Percentiles rank a stretch among this genome's conserved stretches.
Conservation (phyloP, 1,139 yeast species). For the Geotrichum australiense region DNA sequence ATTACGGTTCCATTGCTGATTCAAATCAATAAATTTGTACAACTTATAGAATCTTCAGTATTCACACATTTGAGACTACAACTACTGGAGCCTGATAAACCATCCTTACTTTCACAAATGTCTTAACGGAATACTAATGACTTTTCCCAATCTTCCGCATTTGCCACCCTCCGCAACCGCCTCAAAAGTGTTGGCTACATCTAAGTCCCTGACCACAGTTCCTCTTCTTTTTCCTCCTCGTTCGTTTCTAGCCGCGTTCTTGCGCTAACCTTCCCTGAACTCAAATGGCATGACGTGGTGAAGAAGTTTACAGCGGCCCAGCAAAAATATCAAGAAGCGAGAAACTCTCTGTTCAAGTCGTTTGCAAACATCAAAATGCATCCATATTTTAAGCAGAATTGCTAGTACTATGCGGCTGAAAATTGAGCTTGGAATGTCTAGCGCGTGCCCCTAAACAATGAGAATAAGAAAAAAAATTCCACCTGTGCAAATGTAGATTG, state of each 20-base stretch:
- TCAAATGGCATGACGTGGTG: slow-evolving; percentile 49
- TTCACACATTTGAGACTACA: slow-evolving; percentile 84
- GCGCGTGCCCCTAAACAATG: too few species aligned
- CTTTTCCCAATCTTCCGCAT: slow-evolving; percentile 91
- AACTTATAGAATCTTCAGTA: slow-evolving; percentile 78
- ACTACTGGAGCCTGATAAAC: slow-evolving; percentile 74
- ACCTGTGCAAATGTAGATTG: too few species aligned
- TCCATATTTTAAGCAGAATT: not conserved
- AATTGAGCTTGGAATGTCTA: too few species aligned
- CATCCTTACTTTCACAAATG: slow-evolving; percentile 81
- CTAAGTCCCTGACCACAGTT: slow-evolving; percentile 25
- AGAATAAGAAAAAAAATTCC: too few species aligned
- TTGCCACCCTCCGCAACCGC: slow-evolving; percentile 69
- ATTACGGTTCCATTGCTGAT: slow-evolving; percentile 63
- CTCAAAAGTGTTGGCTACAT: slow-evolving; percentile 47
- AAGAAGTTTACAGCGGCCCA: slow-evolving; percentile 58
- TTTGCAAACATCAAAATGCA: slow-evolving; percentile 10
- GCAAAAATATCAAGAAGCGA: slow-evolving; percentile 44
- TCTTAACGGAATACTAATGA: slow-evolving; percentile 86
- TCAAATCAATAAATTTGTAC: slow-evolving; percentile 75
- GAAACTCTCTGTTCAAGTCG: slow-evolving; percentile 17
- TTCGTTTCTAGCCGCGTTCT: slow-evolving; percentile 10
- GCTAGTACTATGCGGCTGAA: too few species aligned
- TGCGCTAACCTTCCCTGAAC: slow-evolving; percentile 19
- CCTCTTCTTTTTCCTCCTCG: not conserved